A percentile compares a stretch with the other conserved stretches of the same genome.
These are phyloP conservation scores for Artemisia annua DNA, from an alignment of 129 eudicot species.

Conservation along the genomic window DNA sequence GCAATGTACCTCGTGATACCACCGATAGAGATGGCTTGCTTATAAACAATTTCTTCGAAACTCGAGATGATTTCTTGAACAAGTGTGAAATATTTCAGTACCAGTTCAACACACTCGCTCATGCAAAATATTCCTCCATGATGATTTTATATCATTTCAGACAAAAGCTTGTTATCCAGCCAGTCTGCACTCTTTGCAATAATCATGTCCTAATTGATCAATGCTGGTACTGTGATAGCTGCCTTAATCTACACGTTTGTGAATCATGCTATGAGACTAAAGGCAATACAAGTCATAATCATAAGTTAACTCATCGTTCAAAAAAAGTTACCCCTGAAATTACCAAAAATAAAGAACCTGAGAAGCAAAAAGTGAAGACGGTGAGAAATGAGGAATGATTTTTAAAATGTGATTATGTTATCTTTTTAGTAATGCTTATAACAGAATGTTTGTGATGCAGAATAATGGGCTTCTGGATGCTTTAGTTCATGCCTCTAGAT, in stretches of 20 bases:
- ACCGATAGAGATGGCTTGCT: slow-evolving; percentile 46
- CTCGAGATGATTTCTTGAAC: slow-evolving; percentile 55
- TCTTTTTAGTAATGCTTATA: background rate
- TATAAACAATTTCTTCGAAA: slow-evolving; percentile 41
- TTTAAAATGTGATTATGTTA: background rate
- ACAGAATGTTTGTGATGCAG: background rate
- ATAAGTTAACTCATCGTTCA: too few relatives aligned
- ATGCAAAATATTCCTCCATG: slow-evolving; percentile 84
- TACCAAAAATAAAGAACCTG: background rate
- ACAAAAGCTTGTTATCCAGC: background rate
- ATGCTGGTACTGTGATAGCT: too few relatives aligned
- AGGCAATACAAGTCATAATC: too few relatives aligned
- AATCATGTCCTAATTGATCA: background rate
- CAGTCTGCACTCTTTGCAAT: background rate
- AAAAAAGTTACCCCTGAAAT: background rate
- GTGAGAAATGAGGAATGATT: background rate
- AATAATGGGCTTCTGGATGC: background rate
- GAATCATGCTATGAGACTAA: too few relatives aligned
- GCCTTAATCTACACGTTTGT: too few relatives aligned
- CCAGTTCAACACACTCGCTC: slow-evolving; percentile 65
- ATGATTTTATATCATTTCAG: slow-evolving; percentile 69
- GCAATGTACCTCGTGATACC: slow-evolving; percentile 2
- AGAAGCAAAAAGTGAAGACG: background rate
- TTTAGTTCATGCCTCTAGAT: slow-evolving; percentile 1
- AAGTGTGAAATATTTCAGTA: slow-evolving; percentile 60